Conservation (phyloP, 768 basidiomycete genomes). For the Panellus pusillus region DNA sequence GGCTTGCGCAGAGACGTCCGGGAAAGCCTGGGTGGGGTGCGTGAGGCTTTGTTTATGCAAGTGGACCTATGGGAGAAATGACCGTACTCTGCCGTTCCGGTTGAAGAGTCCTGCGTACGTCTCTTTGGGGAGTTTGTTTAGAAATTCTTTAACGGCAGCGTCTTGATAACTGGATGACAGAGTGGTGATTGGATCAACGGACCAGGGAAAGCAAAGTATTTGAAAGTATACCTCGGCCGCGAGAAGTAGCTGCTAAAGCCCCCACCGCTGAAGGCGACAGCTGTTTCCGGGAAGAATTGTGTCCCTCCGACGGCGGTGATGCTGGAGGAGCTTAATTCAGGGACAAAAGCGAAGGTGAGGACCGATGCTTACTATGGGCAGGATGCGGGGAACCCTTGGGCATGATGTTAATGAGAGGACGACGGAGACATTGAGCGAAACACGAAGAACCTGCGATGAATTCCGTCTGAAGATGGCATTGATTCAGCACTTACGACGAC, state of each 20-base stretch:
- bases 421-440: no score
- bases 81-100: conserved; percentile 22
- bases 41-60: no score
- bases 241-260: conserved; percentile 44
- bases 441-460: no score
- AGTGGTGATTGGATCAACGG: no score
- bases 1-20: conserved; percentile 33
- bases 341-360: not conserved
- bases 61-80: not conserved
- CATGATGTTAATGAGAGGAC: not conserved
- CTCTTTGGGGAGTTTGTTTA: conserved; percentile 24
- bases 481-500: no score
- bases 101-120: conserved; percentile 31
- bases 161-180: conserved; percentile 36
- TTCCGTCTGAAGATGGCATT: no score
- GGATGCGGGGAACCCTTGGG: conserved; percentile 20
- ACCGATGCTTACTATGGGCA: conserved; percentile 17
- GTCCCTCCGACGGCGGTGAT: conserved; percentile 24
- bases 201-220: no score
- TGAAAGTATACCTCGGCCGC: conserved; percentile 29
- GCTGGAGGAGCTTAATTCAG: not conserved
- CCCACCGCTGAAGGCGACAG: conserved; percentile 31
- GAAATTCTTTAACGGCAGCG: conserved; percentile 27
- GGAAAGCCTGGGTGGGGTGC: conserved; percentile 26
- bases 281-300: conserved; percentile 16